A percentile compares a stretch with the other conserved stretches of the same genome.
Evolutionary conservation across 805 yeast species (phyloP).

Genomic region (Ogataea parapolymorpha): DNA sequence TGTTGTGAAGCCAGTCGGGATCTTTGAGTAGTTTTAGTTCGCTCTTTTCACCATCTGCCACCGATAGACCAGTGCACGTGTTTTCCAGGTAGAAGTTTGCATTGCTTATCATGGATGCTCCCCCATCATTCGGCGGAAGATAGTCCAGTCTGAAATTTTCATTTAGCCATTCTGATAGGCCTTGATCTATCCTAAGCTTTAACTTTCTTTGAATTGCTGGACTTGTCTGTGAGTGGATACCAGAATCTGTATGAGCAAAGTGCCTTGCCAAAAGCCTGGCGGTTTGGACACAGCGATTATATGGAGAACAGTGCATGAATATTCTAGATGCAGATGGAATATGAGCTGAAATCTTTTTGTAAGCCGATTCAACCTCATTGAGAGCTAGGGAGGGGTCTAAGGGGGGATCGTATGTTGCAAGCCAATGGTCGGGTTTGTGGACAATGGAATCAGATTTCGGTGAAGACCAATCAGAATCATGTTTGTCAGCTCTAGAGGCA

Average conservation of each 20-base stretch:
- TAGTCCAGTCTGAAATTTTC: conserved; percentile 37
- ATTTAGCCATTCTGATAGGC: conserved; percentile 42
- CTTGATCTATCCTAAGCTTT: conserved; percentile 33
- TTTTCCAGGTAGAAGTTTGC: conserved; percentile 37
- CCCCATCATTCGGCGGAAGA: conserved; percentile 45
- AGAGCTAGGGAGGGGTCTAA: conserved; percentile 24
- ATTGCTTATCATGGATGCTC: conserved; percentile 37
- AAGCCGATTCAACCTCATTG: conserved; percentile 29
- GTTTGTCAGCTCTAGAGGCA: conserved; percentile 32
- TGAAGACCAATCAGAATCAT: background rate
- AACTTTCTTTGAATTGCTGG: background rate
- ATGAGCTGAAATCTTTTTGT: conserved; percentile 25
- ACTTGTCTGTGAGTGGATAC: no score
- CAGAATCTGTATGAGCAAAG: background rate
- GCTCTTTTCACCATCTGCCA: no score
- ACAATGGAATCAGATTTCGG: background rate
- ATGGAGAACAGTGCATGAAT: conserved; percentile 41
- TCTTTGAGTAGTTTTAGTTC: conserved; percentile 18
- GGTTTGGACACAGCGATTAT: conserved; percentile 43
- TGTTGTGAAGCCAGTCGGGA: conserved; percentile 33
- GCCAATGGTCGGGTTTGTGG: conserved; percentile 29
- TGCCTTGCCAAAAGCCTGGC: conserved; percentile 29
- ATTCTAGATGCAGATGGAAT: conserved; percentile 17
- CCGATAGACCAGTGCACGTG: no score
- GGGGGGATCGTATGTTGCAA: conserved; percentile 37